A percentile compares a stretch with the other conserved stretches of the same genome.
Conservation (phyloP, 495 filamentous ascomycete genomes). For the Daldinia concentrica region DNA sequence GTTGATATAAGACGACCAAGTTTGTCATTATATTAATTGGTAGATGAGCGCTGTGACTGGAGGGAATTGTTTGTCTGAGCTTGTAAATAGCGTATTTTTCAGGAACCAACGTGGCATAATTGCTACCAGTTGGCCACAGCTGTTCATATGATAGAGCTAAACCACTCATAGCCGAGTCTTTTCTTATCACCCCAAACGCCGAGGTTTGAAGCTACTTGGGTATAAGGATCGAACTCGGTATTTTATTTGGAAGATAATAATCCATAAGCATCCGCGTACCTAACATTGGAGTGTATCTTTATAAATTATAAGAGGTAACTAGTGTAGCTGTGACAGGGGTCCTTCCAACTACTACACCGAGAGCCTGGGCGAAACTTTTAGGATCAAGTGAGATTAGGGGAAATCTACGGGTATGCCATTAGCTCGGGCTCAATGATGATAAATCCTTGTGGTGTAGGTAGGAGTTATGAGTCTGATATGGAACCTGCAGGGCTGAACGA, state of each 20-base stretch:
- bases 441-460: no score
- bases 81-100: background rate
- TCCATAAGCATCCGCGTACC: no score
- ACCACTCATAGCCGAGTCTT: background rate
- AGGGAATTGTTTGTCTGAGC: background rate
- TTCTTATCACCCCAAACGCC: background rate
- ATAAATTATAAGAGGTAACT: no score
- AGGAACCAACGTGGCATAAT: background rate
- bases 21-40: background rate
- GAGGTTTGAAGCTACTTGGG: no score
- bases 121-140: background rate
- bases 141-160: background rate
- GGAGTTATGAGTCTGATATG: background rate
- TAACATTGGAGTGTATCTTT: no score
- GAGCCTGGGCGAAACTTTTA: background rate
- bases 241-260: no score
- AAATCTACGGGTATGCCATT: background rate
- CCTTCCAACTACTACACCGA: conserved; percentile 27
- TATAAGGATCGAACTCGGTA: no score
- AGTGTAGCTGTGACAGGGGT: no score
- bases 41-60: background rate
- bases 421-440: no score
- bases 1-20: conserved; percentile 1
- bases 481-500: background rate
- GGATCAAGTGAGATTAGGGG: background rate